Evolutionary conservation across 129 eudicot genomes (phyloP), one percentile per base, ranked within the genome.

Genomic region (Oenanthe sinensis): DNA sequence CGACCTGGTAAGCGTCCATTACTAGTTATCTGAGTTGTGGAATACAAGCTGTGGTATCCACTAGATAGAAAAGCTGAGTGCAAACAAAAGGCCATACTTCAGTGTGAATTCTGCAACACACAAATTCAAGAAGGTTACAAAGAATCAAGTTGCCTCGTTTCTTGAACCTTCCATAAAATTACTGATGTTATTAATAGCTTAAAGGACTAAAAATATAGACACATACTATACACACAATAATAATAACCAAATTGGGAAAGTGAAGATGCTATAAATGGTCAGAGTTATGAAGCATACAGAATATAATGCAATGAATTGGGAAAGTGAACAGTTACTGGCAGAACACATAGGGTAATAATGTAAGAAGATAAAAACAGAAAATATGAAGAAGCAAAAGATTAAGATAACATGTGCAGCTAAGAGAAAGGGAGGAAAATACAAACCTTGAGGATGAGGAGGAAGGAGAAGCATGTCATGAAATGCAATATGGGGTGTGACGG

Each of bases 51-150:
- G 83, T 77, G 80, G 55, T 84, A 93, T 81, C 81, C 89, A 77
- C 83, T 82, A 74, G 90, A 86, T 76, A 90, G 83, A 74, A 86
- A 79, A 22, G 85, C 73, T 1, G 96, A 84, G 80, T 77, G 91
- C 49, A 85, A 70, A 71, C 90, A 75, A 52, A 86, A 80, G 74
- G 98, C 91, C 98, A 93, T 93, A 33, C 71, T 73, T 82, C 81
- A 77, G 28, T 67, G 60, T 47, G 68, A 74, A 68, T 72, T 47
- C 80, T 67, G 84, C 79, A 52, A 24, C 30, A 78, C 78, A 74
- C 15, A 60, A 9, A 81, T 86, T 90, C 84, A 87, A 78, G 73
- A 55, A 75, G 8, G n/a, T 6, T 43, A 14, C 60, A 72, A 74
- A 13, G 8, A 22, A 30, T 74, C 68, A 79, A 26, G 40, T 4